Evolutionary conservation across 352 stramenopile species (phyloP).

Genomic region (Pythium diclinum): DNA sequence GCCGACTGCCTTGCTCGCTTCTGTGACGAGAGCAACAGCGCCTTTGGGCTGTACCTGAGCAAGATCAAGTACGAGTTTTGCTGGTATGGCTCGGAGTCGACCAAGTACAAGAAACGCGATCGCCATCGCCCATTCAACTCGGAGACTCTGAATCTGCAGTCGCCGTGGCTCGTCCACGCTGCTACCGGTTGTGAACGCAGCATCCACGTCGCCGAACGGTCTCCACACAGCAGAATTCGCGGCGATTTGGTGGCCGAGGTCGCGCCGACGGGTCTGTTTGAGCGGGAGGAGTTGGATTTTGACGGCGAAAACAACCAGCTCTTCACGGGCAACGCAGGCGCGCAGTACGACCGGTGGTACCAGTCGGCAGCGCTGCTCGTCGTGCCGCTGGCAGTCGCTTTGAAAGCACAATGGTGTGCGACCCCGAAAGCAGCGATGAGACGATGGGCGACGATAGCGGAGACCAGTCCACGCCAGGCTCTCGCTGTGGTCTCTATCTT

Average conservation of each 20-base stretch:
- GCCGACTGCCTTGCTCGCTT: slow-evolving; percentile 7
- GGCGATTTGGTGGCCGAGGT: not conserved
- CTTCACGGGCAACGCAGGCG: slow-evolving; percentile 16
- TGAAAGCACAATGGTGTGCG: too few relatives aligned
- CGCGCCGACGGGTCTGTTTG: slow-evolving; percentile 7
- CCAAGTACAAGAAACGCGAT: not conserved
- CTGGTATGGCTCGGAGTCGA: slow-evolving; percentile 1
- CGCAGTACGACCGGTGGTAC: slow-evolving; percentile 13
- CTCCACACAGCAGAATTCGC: not conserved
- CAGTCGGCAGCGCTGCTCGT: slow-evolving; percentile 16
- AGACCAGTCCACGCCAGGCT: too few relatives aligned
- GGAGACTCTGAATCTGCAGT: too few relatives aligned
- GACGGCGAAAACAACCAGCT: slow-evolving; percentile 2
- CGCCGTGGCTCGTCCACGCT: too few relatives aligned
- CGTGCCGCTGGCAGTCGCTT: not conserved
- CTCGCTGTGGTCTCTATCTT: too few relatives aligned
- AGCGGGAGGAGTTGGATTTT: not conserved
- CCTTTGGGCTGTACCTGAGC: slow-evolving; percentile 8
- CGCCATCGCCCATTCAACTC: too few relatives aligned
- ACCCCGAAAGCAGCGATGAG: too few relatives aligned
- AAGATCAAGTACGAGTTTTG: slow-evolving; percentile 9
- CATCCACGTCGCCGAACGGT: too few relatives aligned
- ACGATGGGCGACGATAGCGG: too few relatives aligned
- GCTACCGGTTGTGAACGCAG: too few relatives aligned
- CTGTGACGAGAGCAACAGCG: slow-evolving; percentile 14